Evolutionary conservation across 768 basidiomycete genomes (phyloP).

Genomic region (Leccinellum albellum): DNA sequence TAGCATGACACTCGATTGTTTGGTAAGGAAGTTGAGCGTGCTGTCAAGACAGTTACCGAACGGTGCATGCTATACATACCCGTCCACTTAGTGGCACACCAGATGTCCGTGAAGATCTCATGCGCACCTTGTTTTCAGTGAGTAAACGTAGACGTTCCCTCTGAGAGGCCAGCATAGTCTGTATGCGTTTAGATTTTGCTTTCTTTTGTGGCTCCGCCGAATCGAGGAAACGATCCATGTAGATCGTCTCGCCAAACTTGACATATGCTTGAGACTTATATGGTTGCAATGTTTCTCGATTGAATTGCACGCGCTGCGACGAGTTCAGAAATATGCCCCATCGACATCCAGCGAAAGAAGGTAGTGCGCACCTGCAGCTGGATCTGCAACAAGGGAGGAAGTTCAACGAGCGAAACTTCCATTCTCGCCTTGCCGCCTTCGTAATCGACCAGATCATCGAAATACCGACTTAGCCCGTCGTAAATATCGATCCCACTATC

Average conservation of each 20-base stretch:
- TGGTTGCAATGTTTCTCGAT: constrained; percentile 84
- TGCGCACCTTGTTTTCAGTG: constrained; percentile 65
- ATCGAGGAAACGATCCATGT: constrained; percentile 90
- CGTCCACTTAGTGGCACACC: not conserved
- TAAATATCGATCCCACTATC: constrained; percentile 90
- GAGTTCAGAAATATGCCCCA: constrained; percentile 4
- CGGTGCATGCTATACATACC: constrained; percentile 54
- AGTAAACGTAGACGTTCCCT: constrained; percentile 68
- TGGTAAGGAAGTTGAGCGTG: constrained; percentile 55
- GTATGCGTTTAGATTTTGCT: constrained; percentile 63
- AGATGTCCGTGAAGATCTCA: not conserved
- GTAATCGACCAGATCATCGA: constrained; percentile 84
- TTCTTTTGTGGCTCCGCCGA: constrained; percentile 69
- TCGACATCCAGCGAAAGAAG: not conserved
- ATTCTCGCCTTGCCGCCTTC: constrained; percentile 84
- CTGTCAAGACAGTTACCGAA: constrained; percentile 53
- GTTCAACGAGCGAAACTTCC: constrained; percentile 80
- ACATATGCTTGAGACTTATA: constrained; percentile 97
- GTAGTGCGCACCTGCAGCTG: constrained; percentile 76
- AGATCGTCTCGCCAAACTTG: constrained; percentile 81
- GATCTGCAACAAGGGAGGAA: constrained; percentile 89
- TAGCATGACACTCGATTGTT: constrained; percentile 40
- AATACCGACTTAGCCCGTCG: constrained; percentile 88
- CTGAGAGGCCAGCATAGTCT: constrained; percentile 56
- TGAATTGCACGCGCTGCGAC: constrained; percentile 85